Evolutionary conservation across 208 protist genomes (phyloP).

Genomic region (Leptomonas seymouri): DNA sequence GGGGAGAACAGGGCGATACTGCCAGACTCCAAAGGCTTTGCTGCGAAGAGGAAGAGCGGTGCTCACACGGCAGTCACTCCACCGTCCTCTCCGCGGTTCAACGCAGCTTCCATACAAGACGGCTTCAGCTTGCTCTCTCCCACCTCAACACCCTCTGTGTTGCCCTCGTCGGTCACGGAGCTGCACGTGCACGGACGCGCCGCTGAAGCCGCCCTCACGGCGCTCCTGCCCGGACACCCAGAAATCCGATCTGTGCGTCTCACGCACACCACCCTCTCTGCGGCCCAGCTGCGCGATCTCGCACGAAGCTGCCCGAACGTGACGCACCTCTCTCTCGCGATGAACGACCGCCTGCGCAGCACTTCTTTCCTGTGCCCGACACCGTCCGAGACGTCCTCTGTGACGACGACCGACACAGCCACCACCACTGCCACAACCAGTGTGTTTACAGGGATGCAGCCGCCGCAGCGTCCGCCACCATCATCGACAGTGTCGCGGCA

Average conservation of each 20-base stretch:
- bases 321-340: conserved; percentile 52
- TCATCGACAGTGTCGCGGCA: neutral
- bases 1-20: no score
- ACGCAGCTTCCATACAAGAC: no score
- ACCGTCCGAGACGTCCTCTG: conserved; percentile 29
- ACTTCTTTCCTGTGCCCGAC: conserved; percentile 53
- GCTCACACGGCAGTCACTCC: no score
- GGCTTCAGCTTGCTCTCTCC: no score
- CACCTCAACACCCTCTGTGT: neutral
- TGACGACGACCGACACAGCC: conserved; percentile 15
- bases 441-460: neutral
- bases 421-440: neutral
- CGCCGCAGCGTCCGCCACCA: neutral
- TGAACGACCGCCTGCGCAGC: conserved; percentile 42
- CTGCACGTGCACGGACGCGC: conserved; percentile 26
- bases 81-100: no score
- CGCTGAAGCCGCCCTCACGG: conserved; percentile 15
- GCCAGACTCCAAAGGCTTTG: no score
- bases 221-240: conserved; percentile 39
- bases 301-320: conserved; percentile 48
- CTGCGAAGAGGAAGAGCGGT: no score
- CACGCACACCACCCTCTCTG: conserved; percentile 39
- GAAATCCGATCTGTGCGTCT: conserved; percentile 45
- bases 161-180: conserved; percentile 2
- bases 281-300: conserved; percentile 39